Evolutionary conservation across 768 basidiomycete genomes (phyloP).

Genomic region (Russula dissimulans): DNA sequence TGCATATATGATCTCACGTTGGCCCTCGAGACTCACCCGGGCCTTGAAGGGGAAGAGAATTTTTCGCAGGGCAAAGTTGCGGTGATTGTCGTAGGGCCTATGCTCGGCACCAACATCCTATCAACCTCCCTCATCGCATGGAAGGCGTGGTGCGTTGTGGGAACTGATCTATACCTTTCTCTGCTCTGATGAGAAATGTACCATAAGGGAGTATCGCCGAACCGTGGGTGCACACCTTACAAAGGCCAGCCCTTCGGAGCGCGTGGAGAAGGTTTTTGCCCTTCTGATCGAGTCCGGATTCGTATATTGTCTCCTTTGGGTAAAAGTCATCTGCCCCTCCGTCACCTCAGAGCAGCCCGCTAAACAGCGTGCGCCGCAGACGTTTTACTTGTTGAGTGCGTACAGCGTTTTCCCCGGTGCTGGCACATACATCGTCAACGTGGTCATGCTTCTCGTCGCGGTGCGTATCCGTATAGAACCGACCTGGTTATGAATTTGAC

Average conservation of each 20-base stretch:
- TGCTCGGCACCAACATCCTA: conserved; percentile 12
- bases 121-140: conserved; percentile 11
- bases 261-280: conserved; percentile 1
- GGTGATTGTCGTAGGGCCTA: conserved; percentile 4
- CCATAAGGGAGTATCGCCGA: conserved; percentile 2
- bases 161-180: neutral
- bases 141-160: conserved; percentile 10
- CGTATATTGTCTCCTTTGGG: conserved; percentile 11
- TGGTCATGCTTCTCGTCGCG: conserved; percentile 7
- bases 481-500: neutral
- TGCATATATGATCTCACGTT: conserved; percentile 7
- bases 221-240: conserved; percentile 1
- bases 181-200: neutral
- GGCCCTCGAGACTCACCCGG: neutral
- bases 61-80: conserved; percentile 3
- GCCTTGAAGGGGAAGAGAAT: neutral
- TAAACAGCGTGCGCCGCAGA: neutral
- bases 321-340: neutral
- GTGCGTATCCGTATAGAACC: neutral
- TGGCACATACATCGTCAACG: conserved; percentile 4
- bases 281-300: conserved; percentile 16
- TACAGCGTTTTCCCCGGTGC: conserved; percentile 3
- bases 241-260: conserved; percentile 2
- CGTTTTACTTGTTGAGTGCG: conserved; percentile 8
- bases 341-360: neutral